phyloP scores from a whole-genome alignment of 192 early-diverging fungal species.

The Backusella tarrabulga region DNA sequence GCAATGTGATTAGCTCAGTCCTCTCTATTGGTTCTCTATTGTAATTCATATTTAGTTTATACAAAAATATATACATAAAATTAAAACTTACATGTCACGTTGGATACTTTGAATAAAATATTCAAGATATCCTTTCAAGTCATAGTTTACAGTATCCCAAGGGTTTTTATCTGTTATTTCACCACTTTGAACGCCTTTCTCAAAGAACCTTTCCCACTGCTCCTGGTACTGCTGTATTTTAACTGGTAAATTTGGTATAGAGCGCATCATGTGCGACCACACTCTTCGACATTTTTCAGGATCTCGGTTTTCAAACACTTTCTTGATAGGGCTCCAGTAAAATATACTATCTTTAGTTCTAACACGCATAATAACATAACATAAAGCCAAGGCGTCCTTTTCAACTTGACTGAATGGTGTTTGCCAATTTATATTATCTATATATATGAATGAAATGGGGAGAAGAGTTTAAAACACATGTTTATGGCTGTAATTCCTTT shows the following conservation, averaged over 20 bases:
- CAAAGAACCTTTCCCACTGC: background rate
- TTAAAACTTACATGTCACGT: background rate
- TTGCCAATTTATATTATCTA: background rate
- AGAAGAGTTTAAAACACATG: no score
- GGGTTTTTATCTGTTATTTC: background rate
- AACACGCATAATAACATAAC: background rate
- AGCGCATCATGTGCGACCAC: background rate
- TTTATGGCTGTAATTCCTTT: background rate
- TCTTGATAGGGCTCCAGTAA: background rate
- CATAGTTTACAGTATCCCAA: constrained; percentile 1
- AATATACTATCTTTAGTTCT: background rate
- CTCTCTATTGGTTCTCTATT: background rate
- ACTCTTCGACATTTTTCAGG: constrained; percentile 1
- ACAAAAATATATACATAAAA: background rate
- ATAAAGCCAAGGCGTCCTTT: background rate
- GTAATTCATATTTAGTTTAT: background rate
- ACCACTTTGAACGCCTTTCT: background rate
- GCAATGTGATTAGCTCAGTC: background rate
- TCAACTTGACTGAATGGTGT: background rate
- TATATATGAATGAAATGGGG: background rate
- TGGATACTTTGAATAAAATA: background rate
- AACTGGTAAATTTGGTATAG: background rate
- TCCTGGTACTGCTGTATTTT: background rate
- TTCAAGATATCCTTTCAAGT: background rate
- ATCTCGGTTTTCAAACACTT: background rate